Conservation (phyloP, 2,329 filamentous ascomycete species). For the Penicillium paneum region DNA sequence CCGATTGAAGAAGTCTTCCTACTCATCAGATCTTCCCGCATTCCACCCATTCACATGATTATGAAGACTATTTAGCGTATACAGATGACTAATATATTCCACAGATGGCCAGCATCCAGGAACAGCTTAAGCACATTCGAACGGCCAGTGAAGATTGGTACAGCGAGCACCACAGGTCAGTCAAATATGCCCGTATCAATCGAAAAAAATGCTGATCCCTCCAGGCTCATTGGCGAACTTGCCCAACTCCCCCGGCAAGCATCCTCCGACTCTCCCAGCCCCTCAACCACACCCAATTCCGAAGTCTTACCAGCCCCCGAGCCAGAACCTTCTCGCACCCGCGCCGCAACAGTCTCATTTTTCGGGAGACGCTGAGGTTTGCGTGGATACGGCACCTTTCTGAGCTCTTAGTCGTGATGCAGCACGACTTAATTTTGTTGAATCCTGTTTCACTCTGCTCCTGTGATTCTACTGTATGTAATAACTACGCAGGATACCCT, state of each 20-base stretch:
- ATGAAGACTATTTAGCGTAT: constrained; percentile 21
- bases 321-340: constrained; percentile 18
- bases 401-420: constrained; percentile 6
- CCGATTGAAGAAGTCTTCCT: constrained; percentile 36
- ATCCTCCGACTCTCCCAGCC: constrained; percentile 28
- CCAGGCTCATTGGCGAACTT: constrained; percentile 41
- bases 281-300: constrained; percentile 29
- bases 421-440: constrained; percentile 23
- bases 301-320: constrained; percentile 19
- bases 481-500: constrained; percentile 27
- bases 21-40: constrained; percentile 30
- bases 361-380: constrained; percentile 7
- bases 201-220: background rate
- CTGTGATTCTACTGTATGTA: constrained; percentile 22
- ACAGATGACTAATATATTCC: constrained; percentile 24
- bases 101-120: constrained; percentile 49
- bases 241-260: constrained; percentile 33
- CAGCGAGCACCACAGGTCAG: constrained; percentile 43
- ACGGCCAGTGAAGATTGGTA: constrained; percentile 46
- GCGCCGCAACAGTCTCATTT: constrained; percentile 11
- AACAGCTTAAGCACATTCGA: constrained; percentile 47
- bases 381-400: background rate
- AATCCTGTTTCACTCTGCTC: constrained; percentile 20
- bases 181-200: background rate
- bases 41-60: constrained; percentile 33